Percentiles rank a stretch among this genome's conserved stretches.
Conservation (phyloP, 768 basidiomycete species). For the Amanita phalloides region DNA sequence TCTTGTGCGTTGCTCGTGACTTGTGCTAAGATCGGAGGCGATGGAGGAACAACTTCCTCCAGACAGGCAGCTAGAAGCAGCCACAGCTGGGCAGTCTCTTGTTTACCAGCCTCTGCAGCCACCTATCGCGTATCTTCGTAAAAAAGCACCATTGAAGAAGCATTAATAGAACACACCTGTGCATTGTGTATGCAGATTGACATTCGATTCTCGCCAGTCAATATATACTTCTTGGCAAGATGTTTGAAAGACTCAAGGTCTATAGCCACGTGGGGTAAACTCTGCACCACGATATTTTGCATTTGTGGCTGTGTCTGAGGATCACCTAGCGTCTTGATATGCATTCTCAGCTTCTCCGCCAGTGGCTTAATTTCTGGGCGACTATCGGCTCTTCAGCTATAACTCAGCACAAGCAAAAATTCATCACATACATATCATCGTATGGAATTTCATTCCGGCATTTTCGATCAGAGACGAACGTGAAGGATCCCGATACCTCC, state of each 20-base stretch:
- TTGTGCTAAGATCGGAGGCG: slow-evolving; percentile 15
- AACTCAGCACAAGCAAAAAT: background rate
- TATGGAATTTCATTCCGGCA: slow-evolving; percentile 59
- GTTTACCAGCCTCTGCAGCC: slow-evolving; percentile 48
- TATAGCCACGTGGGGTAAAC: slow-evolving; percentile 21
- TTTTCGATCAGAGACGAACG: slow-evolving; percentile 53
- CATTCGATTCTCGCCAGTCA: slow-evolving; percentile 35
- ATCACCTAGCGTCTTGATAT: slow-evolving; percentile 53
- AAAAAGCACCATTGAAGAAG: background rate
- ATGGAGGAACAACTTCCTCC: slow-evolving; percentile 32
- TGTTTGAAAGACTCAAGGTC: slow-evolving; percentile 40
- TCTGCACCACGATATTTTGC: slow-evolving; percentile 50
- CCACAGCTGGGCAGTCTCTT: slow-evolving; percentile 57
- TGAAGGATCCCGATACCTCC: slow-evolving; percentile 52
- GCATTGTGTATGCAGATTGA: slow-evolving; percentile 53
- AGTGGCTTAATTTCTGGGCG: slow-evolving; percentile 23
- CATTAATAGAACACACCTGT: slow-evolving; percentile 20
- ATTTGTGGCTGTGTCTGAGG: slow-evolving; percentile 32
- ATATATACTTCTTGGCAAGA: slow-evolving; percentile 55
- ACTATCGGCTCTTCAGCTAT: slow-evolving; percentile 15
- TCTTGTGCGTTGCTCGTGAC: background rate
- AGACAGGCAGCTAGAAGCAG: slow-evolving; percentile 49
- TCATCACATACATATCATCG: slow-evolving; percentile 59
- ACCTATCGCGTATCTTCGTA: slow-evolving; percentile 21
- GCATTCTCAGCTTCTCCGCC: slow-evolving; percentile 23